Evolutionary conservation across 169 alveolate species (phyloP).

Genomic region (Babesia sp.): DNA sequence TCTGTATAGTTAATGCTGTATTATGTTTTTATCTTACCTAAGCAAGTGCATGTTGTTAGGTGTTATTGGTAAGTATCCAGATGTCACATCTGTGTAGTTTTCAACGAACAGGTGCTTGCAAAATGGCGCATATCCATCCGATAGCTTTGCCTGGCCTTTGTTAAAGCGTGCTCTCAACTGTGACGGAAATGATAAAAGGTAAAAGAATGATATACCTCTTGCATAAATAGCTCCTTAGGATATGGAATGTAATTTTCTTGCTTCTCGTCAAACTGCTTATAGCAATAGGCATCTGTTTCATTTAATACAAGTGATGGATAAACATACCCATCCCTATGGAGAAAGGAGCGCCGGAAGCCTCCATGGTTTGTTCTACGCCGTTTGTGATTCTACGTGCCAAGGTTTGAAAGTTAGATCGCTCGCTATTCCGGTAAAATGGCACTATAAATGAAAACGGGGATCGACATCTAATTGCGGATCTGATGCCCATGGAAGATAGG

Average conservation of each 20-base stretch:
- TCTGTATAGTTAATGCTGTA: constrained; percentile 21
- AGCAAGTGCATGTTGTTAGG: constrained; percentile 85
- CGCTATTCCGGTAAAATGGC: not conserved
- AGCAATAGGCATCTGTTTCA: constrained; percentile 67
- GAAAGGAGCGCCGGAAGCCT: not conserved
- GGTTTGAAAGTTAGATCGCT: not conserved
- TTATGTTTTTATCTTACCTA: constrained; percentile 17
- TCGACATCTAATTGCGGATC: not conserved
- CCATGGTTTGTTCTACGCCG: not conserved
- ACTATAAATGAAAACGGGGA: not conserved
- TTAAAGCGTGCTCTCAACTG: constrained; percentile 58
- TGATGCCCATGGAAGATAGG: constrained; percentile 16
- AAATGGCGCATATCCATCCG: constrained; percentile 96
- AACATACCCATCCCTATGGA: constrained; percentile 36
- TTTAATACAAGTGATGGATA: not conserved
- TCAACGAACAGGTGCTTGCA: constrained; percentile 95
- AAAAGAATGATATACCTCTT: constrained; percentile 34
- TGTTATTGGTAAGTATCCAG: constrained; percentile 87
- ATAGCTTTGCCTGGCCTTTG: constrained; percentile 53
- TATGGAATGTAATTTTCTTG: constrained; percentile 70
- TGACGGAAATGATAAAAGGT: no score
- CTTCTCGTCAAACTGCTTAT: constrained; percentile 73
- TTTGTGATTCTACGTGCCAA: not conserved
- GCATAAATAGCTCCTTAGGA: constrained; percentile 66
- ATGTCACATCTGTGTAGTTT: constrained; percentile 91